Conservation (phyloP, 805 yeast genomes). For the Cyberlindnera samutprakarnensis region DNA sequence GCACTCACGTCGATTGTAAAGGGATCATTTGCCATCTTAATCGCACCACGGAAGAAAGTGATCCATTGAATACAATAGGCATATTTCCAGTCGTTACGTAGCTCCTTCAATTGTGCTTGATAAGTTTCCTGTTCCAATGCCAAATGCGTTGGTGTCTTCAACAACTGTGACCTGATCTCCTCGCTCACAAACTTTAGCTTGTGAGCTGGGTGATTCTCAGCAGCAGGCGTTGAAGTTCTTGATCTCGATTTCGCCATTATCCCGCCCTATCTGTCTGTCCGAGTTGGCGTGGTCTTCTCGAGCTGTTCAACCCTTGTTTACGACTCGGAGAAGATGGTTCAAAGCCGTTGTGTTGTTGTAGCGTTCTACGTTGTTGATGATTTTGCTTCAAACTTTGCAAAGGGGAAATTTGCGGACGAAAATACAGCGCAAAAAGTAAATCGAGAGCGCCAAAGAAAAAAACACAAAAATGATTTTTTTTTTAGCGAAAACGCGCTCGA, state of each 20-base stretch:
- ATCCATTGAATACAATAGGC: constrained; percentile 48
- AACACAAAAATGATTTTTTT: too few species aligned
- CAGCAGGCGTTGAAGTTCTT: constrained; percentile 15
- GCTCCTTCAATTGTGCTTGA: constrained; percentile 19
- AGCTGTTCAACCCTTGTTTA: too few species aligned
- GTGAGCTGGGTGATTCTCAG: constrained; percentile 23
- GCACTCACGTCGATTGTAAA: constrained; percentile 41
- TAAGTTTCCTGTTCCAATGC: constrained; percentile 33
- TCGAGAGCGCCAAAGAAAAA: too few species aligned
- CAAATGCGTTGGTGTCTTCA: constrained; percentile 32
- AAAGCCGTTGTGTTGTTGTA: too few species aligned
- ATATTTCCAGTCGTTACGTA: constrained; percentile 31
- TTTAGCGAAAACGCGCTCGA: too few species aligned
- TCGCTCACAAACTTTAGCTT: constrained; percentile 19
- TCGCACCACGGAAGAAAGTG: constrained; percentile 41
- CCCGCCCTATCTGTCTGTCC: too few species aligned
- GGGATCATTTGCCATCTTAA: constrained; percentile 41
- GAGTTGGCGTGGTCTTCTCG: neutral
- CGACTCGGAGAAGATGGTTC: too few species aligned
- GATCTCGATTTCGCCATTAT: constrained; percentile 14
- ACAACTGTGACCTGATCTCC: constrained; percentile 28
- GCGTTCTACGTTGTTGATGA: too few species aligned
- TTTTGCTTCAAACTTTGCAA: too few species aligned
- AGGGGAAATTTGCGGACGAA: too few species aligned
- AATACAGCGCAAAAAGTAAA: too few species aligned